Conservation (phyloP, 2,329 filamentous ascomycete species). For the Dactylellina sp. region DNA sequence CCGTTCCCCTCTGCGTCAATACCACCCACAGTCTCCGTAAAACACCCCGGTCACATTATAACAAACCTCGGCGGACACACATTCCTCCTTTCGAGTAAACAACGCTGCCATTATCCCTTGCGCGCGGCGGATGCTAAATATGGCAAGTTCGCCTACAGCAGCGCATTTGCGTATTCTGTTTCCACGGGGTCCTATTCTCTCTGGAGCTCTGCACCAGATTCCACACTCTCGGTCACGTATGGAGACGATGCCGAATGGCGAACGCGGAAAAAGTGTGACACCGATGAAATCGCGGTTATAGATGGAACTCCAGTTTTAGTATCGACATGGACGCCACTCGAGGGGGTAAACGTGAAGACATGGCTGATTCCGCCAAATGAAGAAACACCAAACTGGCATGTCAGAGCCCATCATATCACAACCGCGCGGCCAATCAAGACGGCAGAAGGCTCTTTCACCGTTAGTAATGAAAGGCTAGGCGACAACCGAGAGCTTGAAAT, state of each 20-base stretch:
- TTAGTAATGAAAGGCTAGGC: conserved; percentile 70
- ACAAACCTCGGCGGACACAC: conserved; percentile 78
- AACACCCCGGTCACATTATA: conserved; percentile 79
- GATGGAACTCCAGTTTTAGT: conserved; percentile 70
- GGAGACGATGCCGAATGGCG: conserved; percentile 84
- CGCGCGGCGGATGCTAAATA: conserved; percentile 86
- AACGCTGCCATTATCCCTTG: conserved; percentile 85
- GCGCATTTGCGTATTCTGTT: conserved; percentile 80
- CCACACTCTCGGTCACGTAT: conserved; percentile 79
- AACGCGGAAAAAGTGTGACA: conserved; percentile 73
- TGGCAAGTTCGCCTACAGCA: conserved; percentile 81
- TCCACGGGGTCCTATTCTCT: conserved; percentile 80
- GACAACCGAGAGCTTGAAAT: conserved; percentile 70
- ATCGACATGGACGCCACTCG: conserved; percentile 74
- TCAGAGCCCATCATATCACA: conserved; percentile 73
- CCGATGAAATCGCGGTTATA: conserved; percentile 71
- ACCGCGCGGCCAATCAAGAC: conserved; percentile 74
- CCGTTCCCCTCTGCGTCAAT: conserved; percentile 69
- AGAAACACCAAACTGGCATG: conserved; percentile 75
- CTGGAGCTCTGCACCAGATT: conserved; percentile 80
- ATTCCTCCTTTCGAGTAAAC: conserved; percentile 79
- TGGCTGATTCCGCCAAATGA: conserved; percentile 73
- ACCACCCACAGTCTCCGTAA: conserved; percentile 72
- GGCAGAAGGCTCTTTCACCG: conserved; percentile 80
- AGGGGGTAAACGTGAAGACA: conserved; percentile 74